These are phyloP conservation scores for Sugiyamaella mastotermitis DNA, from an alignment of 805 yeast species.

Conservation along the genomic window DNA sequence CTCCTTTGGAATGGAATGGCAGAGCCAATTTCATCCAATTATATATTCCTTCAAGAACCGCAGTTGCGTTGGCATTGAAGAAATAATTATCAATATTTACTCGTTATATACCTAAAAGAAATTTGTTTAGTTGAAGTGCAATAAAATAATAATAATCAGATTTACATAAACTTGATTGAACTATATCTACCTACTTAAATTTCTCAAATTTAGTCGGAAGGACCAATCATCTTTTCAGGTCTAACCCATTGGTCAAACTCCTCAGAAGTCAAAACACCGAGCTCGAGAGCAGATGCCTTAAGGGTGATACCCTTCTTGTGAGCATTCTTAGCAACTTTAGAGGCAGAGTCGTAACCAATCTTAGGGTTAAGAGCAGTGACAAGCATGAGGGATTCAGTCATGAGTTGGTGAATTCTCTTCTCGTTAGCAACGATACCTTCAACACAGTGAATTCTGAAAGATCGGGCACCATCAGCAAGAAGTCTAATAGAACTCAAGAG, in stretches of 20 bases:
- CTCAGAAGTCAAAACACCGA: slow-evolving; percentile 34
- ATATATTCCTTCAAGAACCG: slow-evolving; percentile 73
- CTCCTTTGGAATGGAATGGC: slow-evolving; percentile 73
- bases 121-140: no score
- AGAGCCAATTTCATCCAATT: slow-evolving; percentile 73
- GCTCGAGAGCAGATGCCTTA: slow-evolving; percentile 91
- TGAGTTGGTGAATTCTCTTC: slow-evolving; percentile 76
- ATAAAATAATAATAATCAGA: no score
- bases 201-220: slow-evolving; percentile 37
- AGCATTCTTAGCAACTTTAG: slow-evolving; percentile 97
- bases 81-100: no score
- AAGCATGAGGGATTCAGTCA: slow-evolving; percentile 95
- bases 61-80: slow-evolving; percentile 47
- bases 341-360: slow-evolving; percentile 96
- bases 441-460: slow-evolving; percentile 92
- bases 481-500: slow-evolving; percentile 81
- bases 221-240: slow-evolving; percentile 98
- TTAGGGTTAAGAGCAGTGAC: slow-evolving; percentile 98
- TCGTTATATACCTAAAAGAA: no score
- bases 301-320: slow-evolving; percentile 96
- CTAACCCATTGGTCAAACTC: slow-evolving; percentile 96
- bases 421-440: slow-evolving; percentile 88
- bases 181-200: no score
- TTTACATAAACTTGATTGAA: no score
- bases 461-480: slow-evolving; percentile 80